A percentile compares a stretch with the other conserved stretches of the same genome.
Conservation (phyloP, 257 asterid species). For the Catharanthus roseus region DNA sequence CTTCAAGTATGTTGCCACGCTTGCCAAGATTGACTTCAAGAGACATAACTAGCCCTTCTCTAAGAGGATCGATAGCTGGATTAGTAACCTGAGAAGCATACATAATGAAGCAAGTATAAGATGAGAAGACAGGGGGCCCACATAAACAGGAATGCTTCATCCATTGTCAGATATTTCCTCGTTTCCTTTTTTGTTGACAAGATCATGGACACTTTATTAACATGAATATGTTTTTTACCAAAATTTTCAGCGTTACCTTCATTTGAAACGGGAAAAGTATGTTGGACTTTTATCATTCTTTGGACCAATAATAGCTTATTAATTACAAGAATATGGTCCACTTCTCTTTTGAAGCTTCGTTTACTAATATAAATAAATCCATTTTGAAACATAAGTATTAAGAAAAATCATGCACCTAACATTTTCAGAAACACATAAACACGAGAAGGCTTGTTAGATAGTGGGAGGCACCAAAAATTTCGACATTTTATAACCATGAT, state of each 20-base stretch:
- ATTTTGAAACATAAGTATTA: neutral
- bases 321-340: neutral
- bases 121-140: no score
- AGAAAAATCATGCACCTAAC: no score
- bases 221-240: neutral
- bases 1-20: conserved; percentile 88
- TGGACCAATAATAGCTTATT: neutral
- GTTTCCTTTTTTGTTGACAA: neutral
- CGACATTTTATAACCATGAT: conserved; percentile 4
- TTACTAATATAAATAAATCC: neutral
- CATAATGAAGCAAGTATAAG: conserved; percentile 17
- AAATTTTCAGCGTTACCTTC: neutral
- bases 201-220: neutral
- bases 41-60: conserved; percentile 99
- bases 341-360: neutral
- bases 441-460: neutral
- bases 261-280: neutral
- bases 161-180: neutral
- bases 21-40: conserved; percentile 96
- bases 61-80: conserved; percentile 98
- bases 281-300: neutral
- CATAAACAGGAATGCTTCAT: neutral
- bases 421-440: neutral
- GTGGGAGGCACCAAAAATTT: neutral
- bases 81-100: conserved; percentile 72